Base-by-base conservation (phyloP, 331 rosid species). In the Pyracantha coccinea region DNA sequence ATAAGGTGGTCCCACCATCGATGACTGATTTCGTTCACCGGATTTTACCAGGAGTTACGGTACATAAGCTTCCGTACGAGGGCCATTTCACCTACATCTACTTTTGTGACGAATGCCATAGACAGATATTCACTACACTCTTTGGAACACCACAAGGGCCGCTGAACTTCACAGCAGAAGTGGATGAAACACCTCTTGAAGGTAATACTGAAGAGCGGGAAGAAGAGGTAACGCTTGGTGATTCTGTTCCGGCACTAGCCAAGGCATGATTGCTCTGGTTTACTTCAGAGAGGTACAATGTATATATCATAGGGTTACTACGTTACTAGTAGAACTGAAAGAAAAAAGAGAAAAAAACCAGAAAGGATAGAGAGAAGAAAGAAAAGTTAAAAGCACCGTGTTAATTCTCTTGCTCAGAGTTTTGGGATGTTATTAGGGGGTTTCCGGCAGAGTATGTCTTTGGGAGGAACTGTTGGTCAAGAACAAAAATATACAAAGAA, bases 71-170 rank as follows among this genome's bases (percentile, higher is more conserved):
- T 44, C 99, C 99, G 54, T 94, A 92, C 41, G 97, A 94, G 84
- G 99, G 99, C 50, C 99, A 94, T 79, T 94, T 87, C 78, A 94
- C 99, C 11, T 94, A 94, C 13, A 67, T 92, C 63, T 92, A 86
- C 88, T 94, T 94, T 33, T 94, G 99, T 77, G 91, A 92, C 8
- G 97, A 94, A 86, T 94, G 99, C 88, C 99, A 94, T 75, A 82
- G 97, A 76, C 99, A 94, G 87, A 90, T 94, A 75, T 94, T 94
- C 52, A 94, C 99, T 24, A 89, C 97, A 80, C 87, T 94, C 55
- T 90, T 94, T 5, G 97, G 99, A 87, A 90, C 92, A 79, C 99
- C 99, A 32, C 97, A 87, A 86, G 99, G 99, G 58, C 96, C 90
- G 5, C 83, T 88, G 71, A 70, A 72, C 80, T 14, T 77, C 75